phyloP scores from a whole-genome alignment of 257 asterid genomes.

The Leonotis leonurus region DNA sequence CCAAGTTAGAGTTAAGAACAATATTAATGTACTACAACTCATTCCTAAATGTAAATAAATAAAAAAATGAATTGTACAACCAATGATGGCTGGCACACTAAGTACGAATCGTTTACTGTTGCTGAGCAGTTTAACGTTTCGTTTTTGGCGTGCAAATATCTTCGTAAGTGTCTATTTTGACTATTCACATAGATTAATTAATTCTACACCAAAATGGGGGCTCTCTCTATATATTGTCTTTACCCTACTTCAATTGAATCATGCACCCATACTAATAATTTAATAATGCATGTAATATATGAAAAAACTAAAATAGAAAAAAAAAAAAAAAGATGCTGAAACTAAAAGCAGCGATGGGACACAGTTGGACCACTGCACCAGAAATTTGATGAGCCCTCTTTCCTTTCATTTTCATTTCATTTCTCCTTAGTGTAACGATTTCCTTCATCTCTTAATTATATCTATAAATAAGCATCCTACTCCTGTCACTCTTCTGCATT shows the following conservation, averaged over 20 bases:
- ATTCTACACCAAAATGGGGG: conserved; percentile 12
- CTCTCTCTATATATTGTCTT: background rate
- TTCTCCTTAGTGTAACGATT: background rate
- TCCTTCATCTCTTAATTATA: background rate
- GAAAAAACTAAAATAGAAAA: too few species aligned
- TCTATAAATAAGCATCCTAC: background rate
- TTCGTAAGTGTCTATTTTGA: background rate
- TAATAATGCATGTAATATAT: too few species aligned
- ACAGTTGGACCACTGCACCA: conserved; percentile 12
- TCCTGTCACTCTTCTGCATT: background rate
- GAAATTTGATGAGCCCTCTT: background rate
- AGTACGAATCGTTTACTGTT: background rate
- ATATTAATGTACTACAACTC: too few species aligned
- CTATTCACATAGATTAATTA: conserved; percentile 15
- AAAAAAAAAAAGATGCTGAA: background rate
- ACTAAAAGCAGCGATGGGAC: background rate
- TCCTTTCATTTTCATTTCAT: too few species aligned
- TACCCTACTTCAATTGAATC: background rate
- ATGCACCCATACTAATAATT: too few species aligned
- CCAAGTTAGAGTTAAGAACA: background rate
- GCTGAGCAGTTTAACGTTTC: background rate
- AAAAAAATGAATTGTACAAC: background rate
- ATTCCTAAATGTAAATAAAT: too few species aligned
- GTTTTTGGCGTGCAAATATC: background rate
- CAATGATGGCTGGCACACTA: background rate